These are phyloP conservation scores for Scedosporium boydii DNA, from an alignment of 2,329 filamentous ascomycete genomes.

Conservation along the genomic window DNA sequence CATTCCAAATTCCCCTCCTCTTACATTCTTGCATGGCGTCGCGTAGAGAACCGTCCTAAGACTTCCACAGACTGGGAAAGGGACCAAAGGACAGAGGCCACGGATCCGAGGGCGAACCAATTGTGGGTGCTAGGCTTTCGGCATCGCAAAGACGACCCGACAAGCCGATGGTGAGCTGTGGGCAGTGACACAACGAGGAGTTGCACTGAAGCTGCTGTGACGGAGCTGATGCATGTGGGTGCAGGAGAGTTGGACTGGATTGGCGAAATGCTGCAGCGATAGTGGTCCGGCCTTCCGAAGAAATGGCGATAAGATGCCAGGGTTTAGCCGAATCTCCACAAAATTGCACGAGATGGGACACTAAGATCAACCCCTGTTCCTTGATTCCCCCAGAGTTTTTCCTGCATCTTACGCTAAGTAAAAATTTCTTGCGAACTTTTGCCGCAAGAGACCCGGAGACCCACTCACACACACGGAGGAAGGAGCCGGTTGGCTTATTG, in stretches of 20 bases:
- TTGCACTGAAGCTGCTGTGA: not conserved
- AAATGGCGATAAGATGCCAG: not conserved
- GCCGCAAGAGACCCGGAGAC: too few relatives aligned
- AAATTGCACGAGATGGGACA: too few relatives aligned
- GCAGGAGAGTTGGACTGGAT: not conserved
- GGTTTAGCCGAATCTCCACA: not conserved
- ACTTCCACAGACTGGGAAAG: not conserved
- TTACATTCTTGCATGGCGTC: not conserved
- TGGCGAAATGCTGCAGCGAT: not conserved
- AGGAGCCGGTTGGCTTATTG: too few relatives aligned
- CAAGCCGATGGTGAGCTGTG: not conserved
- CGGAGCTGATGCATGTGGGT: not conserved
- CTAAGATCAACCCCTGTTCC: not conserved
- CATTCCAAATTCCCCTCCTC: not conserved
- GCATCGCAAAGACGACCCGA: slow-evolving; percentile 1
- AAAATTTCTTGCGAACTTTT: too few relatives aligned
- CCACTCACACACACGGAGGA: too few relatives aligned
- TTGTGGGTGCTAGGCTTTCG: not conserved
- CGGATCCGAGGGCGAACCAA: slow-evolving; percentile 1
- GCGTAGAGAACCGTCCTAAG: not conserved
- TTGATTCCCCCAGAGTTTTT: not conserved
- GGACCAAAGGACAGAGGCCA: not conserved
- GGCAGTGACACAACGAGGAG: not conserved
- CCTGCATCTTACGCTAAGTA: not conserved
- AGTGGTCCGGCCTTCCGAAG: not conserved